Conservation (phyloP, 352 stramenopile genomes). For the Pythium phragmiticola region DNA sequence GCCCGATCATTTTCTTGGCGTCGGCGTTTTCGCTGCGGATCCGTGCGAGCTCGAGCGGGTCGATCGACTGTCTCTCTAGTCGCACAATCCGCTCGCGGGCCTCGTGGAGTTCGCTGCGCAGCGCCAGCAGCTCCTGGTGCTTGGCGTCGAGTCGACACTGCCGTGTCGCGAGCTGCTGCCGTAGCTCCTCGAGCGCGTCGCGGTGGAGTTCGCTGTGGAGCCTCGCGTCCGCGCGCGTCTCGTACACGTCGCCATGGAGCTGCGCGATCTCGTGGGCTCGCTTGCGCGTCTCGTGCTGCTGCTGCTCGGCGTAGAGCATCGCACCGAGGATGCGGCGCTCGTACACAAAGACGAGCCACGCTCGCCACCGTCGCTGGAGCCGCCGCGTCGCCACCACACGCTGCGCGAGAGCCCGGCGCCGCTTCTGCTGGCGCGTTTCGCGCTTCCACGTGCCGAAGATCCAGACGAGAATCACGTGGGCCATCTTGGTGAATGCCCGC, state of each 20-base stretch:
- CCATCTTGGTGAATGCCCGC: constrained; percentile 57
- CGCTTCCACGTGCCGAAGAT: constrained; percentile 63
- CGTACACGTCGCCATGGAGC: constrained; percentile 67
- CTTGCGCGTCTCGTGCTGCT: constrained; percentile 46
- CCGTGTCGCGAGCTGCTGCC: constrained; percentile 31
- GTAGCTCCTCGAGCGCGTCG: constrained; percentile 39
- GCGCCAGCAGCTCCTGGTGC: constrained; percentile 52
- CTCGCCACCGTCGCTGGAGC: constrained; percentile 40
- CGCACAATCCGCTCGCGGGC: constrained; percentile 28
- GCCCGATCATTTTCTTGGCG: constrained; percentile 73
- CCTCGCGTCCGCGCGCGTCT: constrained; percentile 29
- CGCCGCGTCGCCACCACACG: constrained; percentile 30
- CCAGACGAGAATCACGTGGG: constrained; percentile 54
- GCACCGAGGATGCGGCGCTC: constrained; percentile 64
- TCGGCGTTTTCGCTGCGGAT: constrained; percentile 55
- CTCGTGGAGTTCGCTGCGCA: constrained; percentile 50
- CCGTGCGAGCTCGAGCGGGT: constrained; percentile 54
- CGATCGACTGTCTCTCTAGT: constrained; percentile 51
- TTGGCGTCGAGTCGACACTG: constrained; percentile 36
- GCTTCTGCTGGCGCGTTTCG: constrained; percentile 34
- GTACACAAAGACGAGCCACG: constrained; percentile 60
- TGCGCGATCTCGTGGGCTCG: constrained; percentile 46
- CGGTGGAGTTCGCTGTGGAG: constrained; percentile 43
- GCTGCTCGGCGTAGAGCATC: constrained; percentile 64
- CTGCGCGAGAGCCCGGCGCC: constrained; percentile 23